Evolutionary conservation across 2,329 filamentous ascomycete species (phyloP).

Genomic region (Raffaelea deltoideospora): DNA sequence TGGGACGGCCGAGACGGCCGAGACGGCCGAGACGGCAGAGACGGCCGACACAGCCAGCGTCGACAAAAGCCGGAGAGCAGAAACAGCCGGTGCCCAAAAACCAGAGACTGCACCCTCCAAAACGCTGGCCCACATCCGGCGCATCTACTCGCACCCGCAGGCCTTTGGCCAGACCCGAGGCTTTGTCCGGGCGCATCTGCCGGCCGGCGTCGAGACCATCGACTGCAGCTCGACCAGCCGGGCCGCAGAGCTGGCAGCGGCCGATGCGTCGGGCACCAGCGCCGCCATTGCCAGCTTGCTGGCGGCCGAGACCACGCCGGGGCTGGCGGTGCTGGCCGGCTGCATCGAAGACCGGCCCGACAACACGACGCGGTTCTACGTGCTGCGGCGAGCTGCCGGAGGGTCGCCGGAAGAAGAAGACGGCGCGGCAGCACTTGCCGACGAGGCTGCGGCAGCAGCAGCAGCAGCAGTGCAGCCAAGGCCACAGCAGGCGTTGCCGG

Average conservation of each 20-base stretch:
- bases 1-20: background rate
- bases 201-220: conserved; percentile 54
- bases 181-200: conserved; percentile 55
- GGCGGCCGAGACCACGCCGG: conserved; percentile 53
- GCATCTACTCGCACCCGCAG: conserved; percentile 86
- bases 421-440: no score
- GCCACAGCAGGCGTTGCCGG: no score
- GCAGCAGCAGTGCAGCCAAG: background rate
- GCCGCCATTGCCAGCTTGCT: conserved; percentile 68
- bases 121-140: conserved; percentile 47
- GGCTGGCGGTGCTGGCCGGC: conserved; percentile 52
- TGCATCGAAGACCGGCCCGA: conserved; percentile 59
- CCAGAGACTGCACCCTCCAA: conserved; percentile 22
- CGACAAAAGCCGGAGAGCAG: background rate
- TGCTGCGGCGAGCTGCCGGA: conserved; percentile 29
- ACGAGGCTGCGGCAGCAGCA: background rate
- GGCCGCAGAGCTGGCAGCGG: conserved; percentile 62
- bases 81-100: no score
- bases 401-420: conserved; percentile 11
- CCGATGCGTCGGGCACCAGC: conserved; percentile 39
- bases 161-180: conserved; percentile 67
- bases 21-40: background rate
- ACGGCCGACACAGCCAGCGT: background rate
- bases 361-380: conserved; percentile 68
- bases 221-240: conserved; percentile 77